Base-by-base conservation (phyloP, 2,329 filamentous ascomycete genomes). In the Aspergillus versicolor region DNA sequence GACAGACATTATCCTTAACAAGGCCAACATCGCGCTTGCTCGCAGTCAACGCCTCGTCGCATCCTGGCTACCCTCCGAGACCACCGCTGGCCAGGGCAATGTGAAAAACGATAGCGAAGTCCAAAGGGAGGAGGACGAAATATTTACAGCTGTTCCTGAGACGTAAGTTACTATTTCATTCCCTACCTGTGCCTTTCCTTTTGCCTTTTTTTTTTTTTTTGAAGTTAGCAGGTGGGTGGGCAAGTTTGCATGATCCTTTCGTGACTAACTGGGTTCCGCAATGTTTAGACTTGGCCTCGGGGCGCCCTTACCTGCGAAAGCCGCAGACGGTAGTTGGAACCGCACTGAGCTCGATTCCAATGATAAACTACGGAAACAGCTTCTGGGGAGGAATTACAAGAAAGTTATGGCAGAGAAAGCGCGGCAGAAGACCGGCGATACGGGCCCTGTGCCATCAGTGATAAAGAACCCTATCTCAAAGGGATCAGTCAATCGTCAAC, bases 1-100 rank as follows among this genome's bases (percentile, higher is more conserved):
- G 57, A 79, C 79, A 42, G 83, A 85, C 61, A 73, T 85, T 40
- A 77, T 86, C 48, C 77, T 81, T 52, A 85, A 84, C 63, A 75
- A 77, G 52, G 75, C 81, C 32, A 82, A 79, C 60, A 76, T 86
- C 46, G 77, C 77, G 3, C 71, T 84, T 9, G 81, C 83, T 6
- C 79, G 80, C 53, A 79, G 77, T 50, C 81, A 84, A 61, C 78
- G 78, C 34, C 72, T 84, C 17, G 73, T 86, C 58, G 76, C 81
- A 50, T 84, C 83, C 61, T 82, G 82, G 81, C 77, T 86, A 30
- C 81, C 81, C 12, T 70, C 79, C n/a, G 74, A 73, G 56, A 68
- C 76, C 5, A 56, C 69, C n/a, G 69, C 74, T 21, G 75, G 77
- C 47, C 62, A 68, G 48, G 63, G 69, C 52, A 67, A 72, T 58